Evolutionary conservation across 768 basidiomycete species (phyloP), one percentile per base, ranked within the genome.

Genomic region (Phaeotremella skinneri): DNA sequence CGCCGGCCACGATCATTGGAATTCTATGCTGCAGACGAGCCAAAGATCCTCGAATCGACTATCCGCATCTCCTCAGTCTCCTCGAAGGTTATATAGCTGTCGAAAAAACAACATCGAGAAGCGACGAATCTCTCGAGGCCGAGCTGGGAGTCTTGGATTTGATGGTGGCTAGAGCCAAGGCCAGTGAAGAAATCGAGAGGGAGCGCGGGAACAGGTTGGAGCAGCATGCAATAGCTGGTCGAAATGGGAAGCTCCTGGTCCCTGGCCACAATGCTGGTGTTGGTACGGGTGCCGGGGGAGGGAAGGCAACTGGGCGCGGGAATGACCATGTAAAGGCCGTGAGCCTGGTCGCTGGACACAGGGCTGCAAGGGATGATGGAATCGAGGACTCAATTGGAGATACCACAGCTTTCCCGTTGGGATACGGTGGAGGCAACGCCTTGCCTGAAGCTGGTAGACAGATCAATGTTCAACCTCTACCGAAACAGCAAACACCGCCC

Each of bases 1-100:
- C 62, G 41, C 48, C 63, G 17, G 63, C 63, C 16, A 63, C 63
- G 25, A 59, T 68, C n/a, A 23, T 68, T 25, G 64, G 63, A 16
- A 62, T 59, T 25, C 56, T 65, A 5, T 63, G 64, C 54, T 55
- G 58, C 37, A 56, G 43, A n/a, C 48, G 30, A 27, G 53, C 37
- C 3, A 42, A n/a, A 50, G 51, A 25, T 43, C 48, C 56, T n/a
- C 26, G 43, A 45, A 45, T 23, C 31, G 31, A 57, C 14, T 34
- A 39, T 3, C 34, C 32, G 2, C 29, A 55, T 20, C 50, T 67
- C 16, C n/a, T 58, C 21, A 16, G 31, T 1, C 31, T 58, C 3
- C 53, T 67, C 4, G 49, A 61, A 29, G 29, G 39, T 17, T 67
- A 67, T 39, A 58, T 67, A 29, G 30, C 30, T 1, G 49, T 58